Base-by-base conservation (phyloP, 768 basidiomycete genomes). In the Lactarius indigo region DNA sequence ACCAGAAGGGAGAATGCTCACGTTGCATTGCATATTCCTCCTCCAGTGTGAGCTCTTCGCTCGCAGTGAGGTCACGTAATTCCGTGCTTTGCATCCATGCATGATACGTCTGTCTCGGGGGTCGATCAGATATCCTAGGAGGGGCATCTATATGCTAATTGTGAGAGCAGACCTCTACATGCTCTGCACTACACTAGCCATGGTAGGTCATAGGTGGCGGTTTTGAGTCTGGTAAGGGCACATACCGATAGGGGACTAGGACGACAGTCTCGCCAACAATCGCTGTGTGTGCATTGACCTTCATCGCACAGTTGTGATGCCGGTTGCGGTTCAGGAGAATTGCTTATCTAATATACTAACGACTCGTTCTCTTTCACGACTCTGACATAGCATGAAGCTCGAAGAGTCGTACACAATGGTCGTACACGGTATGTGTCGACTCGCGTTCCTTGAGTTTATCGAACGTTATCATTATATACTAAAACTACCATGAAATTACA, bases 21-120 rank as follows among this genome's bases (percentile, higher is more conserved):
- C 94, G 80, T 75, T 96, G 94, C 94, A 96, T 96, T 28, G 88
- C 87, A 66, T 88, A 87, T 73, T 96, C 95, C 72, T 96, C 85
- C 66, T 90, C 87, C 8, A 94, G 77, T 9, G 83, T 84, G 50
- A 97, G 80, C 5, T 89, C 88, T 70, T 96, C 94, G 65, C 91
- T 94, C 5, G 94, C 94, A 0, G 94, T 97, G 20, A 89, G 79
- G 58, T 85, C 82, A 50, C 87, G 84, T 62, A 98, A 79, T 68
- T 86, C 86, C 39, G 85, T 84, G 74, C 84, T 82, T 33, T 83
- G 79, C 95, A 98, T 96, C 95, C 95, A 98, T 68, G 82, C 80
- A 74, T 96, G 86, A 73, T 97, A 98, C 72, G 78, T 89, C 91
- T 94, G 23, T 35, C 18, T 2, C 33, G 1, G 12, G 12, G 47